phyloP scores from a whole-genome alignment of 108 stramenopile genomes.

The Epipyxis sp. region DNA sequence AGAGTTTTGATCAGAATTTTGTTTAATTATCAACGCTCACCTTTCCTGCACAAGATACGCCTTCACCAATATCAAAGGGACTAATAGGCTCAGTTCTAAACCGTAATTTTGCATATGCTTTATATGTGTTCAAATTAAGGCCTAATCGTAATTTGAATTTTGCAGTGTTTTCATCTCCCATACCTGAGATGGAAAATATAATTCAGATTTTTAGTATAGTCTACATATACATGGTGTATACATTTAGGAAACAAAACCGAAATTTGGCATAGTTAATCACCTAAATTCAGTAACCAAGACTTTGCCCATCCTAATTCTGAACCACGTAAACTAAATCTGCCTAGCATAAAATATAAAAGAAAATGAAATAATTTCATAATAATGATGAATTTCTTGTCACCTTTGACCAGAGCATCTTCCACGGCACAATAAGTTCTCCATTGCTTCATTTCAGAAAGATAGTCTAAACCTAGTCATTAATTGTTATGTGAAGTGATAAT shows the following conservation, averaged over 20 bases:
- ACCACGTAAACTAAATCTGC: constrained; percentile 19
- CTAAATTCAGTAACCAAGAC: constrained; percentile 22
- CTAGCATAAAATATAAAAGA: too few relatives aligned
- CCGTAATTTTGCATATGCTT: background rate
- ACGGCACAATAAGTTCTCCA: constrained; percentile 6
- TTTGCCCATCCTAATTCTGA: constrained; percentile 18
- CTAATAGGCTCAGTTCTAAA: constrained; percentile 9
- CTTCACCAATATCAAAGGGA: constrained; percentile 26
- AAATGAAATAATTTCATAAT: too few relatives aligned
- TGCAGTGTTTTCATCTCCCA: constrained; percentile 1
- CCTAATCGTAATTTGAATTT: constrained; percentile 4
- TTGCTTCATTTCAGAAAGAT: background rate
- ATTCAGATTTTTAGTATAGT: background rate
- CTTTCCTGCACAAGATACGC: constrained; percentile 13
- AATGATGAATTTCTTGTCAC: background rate
- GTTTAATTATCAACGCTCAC: too few relatives aligned
- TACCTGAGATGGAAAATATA: background rate
- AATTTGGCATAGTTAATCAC: too few relatives aligned
- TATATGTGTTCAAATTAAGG: background rate
- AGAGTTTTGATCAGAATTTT: too few relatives aligned
- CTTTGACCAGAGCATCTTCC: constrained; percentile 6
- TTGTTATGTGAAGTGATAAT: too few relatives aligned
- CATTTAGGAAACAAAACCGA: too few relatives aligned
- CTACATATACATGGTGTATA: background rate
- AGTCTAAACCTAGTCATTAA: constrained; percentile 19